A percentile compares a stretch with the other conserved stretches of the same genome.
These are phyloP conservation scores for Nothophytophthora sp. DNA, from an alignment of 352 stramenopile species.

Conservation along the genomic window DNA sequence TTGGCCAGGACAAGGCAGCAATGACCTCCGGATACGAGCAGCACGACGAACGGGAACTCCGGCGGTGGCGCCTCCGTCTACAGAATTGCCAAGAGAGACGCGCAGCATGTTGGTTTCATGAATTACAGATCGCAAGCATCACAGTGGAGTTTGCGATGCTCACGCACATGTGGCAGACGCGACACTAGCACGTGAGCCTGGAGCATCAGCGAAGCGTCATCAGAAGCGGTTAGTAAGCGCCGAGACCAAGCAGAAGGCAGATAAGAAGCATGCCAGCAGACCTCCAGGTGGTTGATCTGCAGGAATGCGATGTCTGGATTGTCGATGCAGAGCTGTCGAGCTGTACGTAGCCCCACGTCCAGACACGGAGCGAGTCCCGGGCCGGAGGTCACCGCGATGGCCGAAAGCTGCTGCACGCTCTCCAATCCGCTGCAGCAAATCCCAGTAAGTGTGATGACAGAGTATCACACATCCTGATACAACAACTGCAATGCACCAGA, in stretches of 20 bases:
- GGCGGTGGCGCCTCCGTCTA: constrained; percentile 39
- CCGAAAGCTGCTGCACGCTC: constrained; percentile 87
- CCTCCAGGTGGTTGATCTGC: constrained; percentile 97
- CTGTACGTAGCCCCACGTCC: constrained; percentile 90
- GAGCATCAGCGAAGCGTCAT: neutral
- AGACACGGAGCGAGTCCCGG: constrained; percentile 98
- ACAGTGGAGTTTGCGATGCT: neutral
- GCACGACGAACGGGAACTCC: constrained; percentile 96
- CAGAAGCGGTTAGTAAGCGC: neutral
- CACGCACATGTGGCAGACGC: constrained; percentile 74
- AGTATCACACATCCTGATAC: too few species aligned
- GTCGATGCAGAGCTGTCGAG: constrained; percentile 81
- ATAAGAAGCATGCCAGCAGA: constrained; percentile 6
- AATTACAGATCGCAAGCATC: neutral
- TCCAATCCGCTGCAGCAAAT: constrained; percentile 53
- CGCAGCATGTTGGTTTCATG: neutral
- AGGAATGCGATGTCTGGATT: constrained; percentile 93
- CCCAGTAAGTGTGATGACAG: constrained; percentile 1
- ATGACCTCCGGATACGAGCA: constrained; percentile 99
- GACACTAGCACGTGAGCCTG: constrained; percentile 96
- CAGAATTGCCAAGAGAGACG: neutral
- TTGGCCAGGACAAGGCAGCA: constrained; percentile 95
- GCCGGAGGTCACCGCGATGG: constrained; percentile 96
- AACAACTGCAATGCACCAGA: neutral
- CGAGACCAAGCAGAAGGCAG: neutral